Base-by-base conservation (phyloP, 306 rosid species). In the Dryas alaskensis region DNA sequence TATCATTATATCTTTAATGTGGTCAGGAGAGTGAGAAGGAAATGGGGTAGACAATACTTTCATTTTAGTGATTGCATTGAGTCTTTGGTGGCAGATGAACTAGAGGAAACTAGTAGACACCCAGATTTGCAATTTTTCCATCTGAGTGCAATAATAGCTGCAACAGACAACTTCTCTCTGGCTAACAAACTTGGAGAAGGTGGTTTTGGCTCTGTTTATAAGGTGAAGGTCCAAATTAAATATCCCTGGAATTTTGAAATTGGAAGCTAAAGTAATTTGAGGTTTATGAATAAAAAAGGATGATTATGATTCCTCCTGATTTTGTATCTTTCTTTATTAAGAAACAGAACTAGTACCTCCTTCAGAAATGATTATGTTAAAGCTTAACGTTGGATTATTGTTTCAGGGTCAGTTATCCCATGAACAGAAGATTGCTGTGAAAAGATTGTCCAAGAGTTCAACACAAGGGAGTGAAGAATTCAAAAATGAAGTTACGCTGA, bases 381-480 rank as follows among this genome's bases (percentile, higher is more conserved):
- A n/a, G 13, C 4, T 46, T 47, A 4, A 8, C 6, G 17, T 42
- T 40, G 52, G 13, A 27, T 5, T 4, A 4, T 60, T 42, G 4
- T 5, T 59, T 76, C 63, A 77, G 75, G 81, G 81, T 17, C 70
- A 9, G 60, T 49, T 77, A 49, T 50, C 75, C 16, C 49, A 42
- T 7, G 65, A 42, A 6, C 76, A 50, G 46, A 44, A 50, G 17
- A 55, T 77, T 13, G 76, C 81, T 8, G 81, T 86, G 19, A 89
- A 87, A 80, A 85, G 87, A 68, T 63, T 89, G 65, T 78, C 92
- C 11, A 84, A 67, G 44, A 9, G 53, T 49, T 87, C 92, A 3
- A 80, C 85, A 43, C 90, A 86, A 79, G 92, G 96, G 17, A 45
- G 60, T 46, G 81, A 84, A 57, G 90, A 89, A 65, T 85, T 89